A percentile compares a stretch with the other conserved stretches of the same genome.
Conservation (phyloP, 371 early-diverging fungal genomes). For the Mortierella sp. region DNA sequence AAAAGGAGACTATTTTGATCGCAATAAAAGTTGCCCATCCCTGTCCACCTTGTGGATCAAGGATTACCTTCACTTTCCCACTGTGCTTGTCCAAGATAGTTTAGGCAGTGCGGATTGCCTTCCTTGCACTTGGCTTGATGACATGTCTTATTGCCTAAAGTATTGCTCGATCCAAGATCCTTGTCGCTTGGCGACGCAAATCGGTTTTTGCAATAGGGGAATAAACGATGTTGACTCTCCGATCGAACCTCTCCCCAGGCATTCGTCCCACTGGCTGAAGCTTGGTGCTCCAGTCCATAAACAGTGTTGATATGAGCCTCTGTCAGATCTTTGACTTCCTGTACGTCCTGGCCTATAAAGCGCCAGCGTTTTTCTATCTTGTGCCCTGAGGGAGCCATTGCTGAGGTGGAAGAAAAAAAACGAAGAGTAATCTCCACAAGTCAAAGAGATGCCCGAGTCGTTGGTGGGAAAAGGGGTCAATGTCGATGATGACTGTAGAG, state of each 20-base stretch:
- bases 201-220: constrained; percentile 37
- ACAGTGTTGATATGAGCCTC: constrained; percentile 24
- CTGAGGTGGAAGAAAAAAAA: no score
- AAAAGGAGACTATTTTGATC: no score
- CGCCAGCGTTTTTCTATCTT: constrained; percentile 37
- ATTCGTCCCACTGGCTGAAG: no score
- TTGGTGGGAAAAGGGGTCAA: background rate
- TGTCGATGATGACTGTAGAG: background rate
- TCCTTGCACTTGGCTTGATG: constrained; percentile 50
- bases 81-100: constrained; percentile 53
- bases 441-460: no score
- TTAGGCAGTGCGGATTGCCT: constrained; percentile 57
- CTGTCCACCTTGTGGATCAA: background rate
- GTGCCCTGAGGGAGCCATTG: constrained; percentile 21
- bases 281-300: constrained; percentile 23
- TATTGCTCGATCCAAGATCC: background rate
- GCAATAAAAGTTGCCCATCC: background rate
- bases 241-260: background rate
- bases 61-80: constrained; percentile 54
- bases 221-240: background rate
- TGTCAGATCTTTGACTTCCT: constrained; percentile 20
- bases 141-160: constrained; percentile 6
- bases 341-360: constrained; percentile 29
- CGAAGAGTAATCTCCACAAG: no score
- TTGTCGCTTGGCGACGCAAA: background rate